Evolutionary conservation across 768 basidiomycete species (phyloP), one percentile per base, ranked within the genome.

Genomic region (Lactarius trivialis): DNA sequence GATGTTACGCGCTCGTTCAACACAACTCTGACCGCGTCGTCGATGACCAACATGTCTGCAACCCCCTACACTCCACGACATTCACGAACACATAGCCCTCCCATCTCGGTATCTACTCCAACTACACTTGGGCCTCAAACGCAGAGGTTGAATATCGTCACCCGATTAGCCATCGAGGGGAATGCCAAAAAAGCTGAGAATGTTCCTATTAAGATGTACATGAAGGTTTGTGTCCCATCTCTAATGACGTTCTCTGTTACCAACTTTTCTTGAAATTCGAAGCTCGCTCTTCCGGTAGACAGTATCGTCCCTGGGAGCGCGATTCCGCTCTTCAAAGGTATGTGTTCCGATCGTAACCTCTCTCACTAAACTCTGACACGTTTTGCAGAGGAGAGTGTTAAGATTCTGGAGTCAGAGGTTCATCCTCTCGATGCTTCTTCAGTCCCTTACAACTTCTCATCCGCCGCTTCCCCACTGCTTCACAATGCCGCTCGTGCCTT

Each of bases 381-480:
- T 5, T n/a, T 30, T 61, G 7, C 68, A 90, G 90, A 92, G 85
- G 89, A 88, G 65, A 90, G 87, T 69, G 75, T 91, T 63, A 90
- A 88, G 72, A 80, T 92, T 52, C 70, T 89, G 48, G 79, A 81
- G 8, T 86, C 86, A 9, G 82, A 88, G 70, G 82, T 90, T 4
- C 90, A 92, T 67, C 90, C 91, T 8, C 75, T 91, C 36, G 88
- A 91, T 73, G 76, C 72, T 59, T 81, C 82, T 63, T 89, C 86
- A 4, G 79, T 79, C 2, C 90, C 90, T 8, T 92, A 90, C 74
- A 83, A 82, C 70, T 91, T 91, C 70, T 88, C 87, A 4, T 79
- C 85, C 0, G 71, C 80, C 2, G 71, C 80, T 32, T 85, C 76
- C 4, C 87, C 89, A 14, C 76, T 87, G 14, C 78, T 92, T 3